Conservation (phyloP, 495 filamentous ascomycete genomes). For the Clavariopsis aquatica region DNA sequence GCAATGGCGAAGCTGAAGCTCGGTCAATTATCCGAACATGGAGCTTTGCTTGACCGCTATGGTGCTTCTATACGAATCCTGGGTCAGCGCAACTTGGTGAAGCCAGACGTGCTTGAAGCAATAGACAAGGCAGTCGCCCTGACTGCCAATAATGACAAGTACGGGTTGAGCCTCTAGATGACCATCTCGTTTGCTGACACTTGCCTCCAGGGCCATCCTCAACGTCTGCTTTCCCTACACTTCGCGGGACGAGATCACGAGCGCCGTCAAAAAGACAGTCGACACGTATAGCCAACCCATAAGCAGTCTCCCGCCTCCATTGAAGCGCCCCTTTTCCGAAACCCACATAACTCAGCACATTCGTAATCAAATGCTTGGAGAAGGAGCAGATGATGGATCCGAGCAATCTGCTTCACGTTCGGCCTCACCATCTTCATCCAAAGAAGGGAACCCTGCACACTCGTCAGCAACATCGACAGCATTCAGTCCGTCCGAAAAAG, state of each 20-base stretch:
- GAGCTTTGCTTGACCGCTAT: constrained; percentile 88
- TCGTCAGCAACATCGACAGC: constrained; percentile 39
- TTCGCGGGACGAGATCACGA: constrained; percentile 91
- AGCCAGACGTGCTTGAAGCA: constrained; percentile 82
- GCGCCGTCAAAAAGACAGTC: constrained; percentile 85
- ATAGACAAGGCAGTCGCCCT: constrained; percentile 79
- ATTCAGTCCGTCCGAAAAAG: constrained; percentile 28
- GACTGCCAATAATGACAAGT: constrained; percentile 81
- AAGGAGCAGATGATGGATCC: constrained; percentile 45
- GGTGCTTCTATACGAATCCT: constrained; percentile 83
- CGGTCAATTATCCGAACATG: constrained; percentile 85
- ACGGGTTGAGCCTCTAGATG: constrained; percentile 35
- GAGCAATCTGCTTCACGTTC: constrained; percentile 44
- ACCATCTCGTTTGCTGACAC: neutral
- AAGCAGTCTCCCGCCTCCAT: constrained; percentile 47
- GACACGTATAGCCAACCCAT: constrained; percentile 70
- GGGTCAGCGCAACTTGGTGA: constrained; percentile 76
- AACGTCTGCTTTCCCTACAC: constrained; percentile 99
- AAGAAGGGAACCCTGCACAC: constrained; percentile 25
- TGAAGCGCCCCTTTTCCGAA: constrained; percentile 74
- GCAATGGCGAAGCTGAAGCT: constrained; percentile 96
- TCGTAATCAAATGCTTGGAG: constrained; percentile 53
- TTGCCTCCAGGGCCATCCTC: constrained; percentile 63
- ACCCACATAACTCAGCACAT: constrained; percentile 84
- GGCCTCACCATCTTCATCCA: constrained; percentile 40